Conservation (phyloP, 2,329 filamentous ascomycete species). For the Verticillium albo-atrum region DNA sequence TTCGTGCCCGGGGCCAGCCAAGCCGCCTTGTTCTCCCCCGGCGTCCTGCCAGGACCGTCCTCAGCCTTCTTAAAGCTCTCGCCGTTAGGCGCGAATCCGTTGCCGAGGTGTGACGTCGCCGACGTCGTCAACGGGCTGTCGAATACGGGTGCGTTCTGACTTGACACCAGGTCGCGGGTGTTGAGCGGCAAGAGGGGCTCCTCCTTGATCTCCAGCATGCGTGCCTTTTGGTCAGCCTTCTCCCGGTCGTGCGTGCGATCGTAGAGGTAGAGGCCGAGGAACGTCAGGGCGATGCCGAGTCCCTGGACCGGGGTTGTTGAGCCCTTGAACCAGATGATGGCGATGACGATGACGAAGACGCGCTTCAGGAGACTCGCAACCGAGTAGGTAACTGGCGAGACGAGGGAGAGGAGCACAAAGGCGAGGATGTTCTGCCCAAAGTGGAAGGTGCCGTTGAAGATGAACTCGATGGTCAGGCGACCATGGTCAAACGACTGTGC, state of each 20-base stretch:
- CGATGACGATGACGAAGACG: slow-evolving; percentile 92
- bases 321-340: slow-evolving; percentile 94
- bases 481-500: slow-evolving; percentile 70
- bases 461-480: slow-evolving; percentile 72
- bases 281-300: slow-evolving; percentile 81
- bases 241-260: slow-evolving; percentile 86
- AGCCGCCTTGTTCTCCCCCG: slow-evolving; percentile 42
- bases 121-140: slow-evolving; percentile 27
- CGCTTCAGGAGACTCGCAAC: slow-evolving; percentile 95
- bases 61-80: slow-evolving; percentile 56
- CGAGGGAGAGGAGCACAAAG: slow-evolving; percentile 85
- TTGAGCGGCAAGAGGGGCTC: slow-evolving; percentile 65
- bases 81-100: slow-evolving; percentile 22
- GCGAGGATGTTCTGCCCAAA: slow-evolving; percentile 96
- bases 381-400: slow-evolving; percentile 95
- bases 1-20: slow-evolving; percentile 78
- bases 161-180: slow-evolving; percentile 33
- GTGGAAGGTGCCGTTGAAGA: slow-evolving; percentile 96
- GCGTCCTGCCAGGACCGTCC: slow-evolving; percentile 36
- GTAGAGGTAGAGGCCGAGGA: slow-evolving; percentile 90
- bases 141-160: slow-evolving; percentile 26
- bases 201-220: slow-evolving; percentile 51
- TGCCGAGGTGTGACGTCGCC: slow-evolving; percentile 14
- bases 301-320: slow-evolving; percentile 80
- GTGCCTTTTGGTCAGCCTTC: slow-evolving; percentile 79